A percentile compares a stretch with the other conserved stretches of the same genome.
phyloP scores from a whole-genome alignment of 192 early-diverging fungal genomes.

The Thoreauomyces humboldtii region DNA sequence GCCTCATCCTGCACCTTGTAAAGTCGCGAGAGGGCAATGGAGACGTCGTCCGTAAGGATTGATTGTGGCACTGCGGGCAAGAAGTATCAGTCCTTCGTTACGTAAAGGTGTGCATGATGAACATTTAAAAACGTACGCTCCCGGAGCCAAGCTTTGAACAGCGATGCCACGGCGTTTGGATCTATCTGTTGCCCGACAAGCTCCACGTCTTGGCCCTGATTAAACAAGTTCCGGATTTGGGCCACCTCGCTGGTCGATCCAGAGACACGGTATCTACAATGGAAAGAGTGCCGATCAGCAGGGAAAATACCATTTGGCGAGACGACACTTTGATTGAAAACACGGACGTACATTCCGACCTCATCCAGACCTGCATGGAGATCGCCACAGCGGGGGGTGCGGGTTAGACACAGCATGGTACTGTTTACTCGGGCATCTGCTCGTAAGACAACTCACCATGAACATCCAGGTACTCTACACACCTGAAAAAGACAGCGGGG shows the following conservation, averaged over 20 bases:
- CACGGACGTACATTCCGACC: slow-evolving; percentile 74
- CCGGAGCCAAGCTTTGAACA: slow-evolving; percentile 24
- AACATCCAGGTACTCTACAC: slow-evolving; percentile 91
- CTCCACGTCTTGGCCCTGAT: slow-evolving; percentile 72
- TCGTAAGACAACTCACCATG: slow-evolving; percentile 15
- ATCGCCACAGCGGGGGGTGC: too few species aligned
- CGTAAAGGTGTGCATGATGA: too few species aligned
- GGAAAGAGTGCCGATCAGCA: too few species aligned
- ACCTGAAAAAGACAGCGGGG: slow-evolving; percentile 93
- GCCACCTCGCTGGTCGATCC: slow-evolving; percentile 74
- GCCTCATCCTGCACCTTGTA: not conserved
- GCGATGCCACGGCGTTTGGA: slow-evolving; percentile 21
- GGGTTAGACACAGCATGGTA: too few species aligned
- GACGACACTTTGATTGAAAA: too few species aligned
- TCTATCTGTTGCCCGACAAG: slow-evolving; percentile 41
- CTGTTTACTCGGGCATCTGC: too few species aligned
- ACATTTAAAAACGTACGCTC: slow-evolving; percentile 10
- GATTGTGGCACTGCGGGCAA: slow-evolving; percentile 17
- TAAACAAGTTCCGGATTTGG: slow-evolving; percentile 73
- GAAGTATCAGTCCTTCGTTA: too few species aligned
- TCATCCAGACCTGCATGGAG: slow-evolving; percentile 54
- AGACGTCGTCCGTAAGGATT: slow-evolving; percentile 6
- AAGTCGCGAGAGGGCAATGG: not conserved
- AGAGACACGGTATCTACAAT: slow-evolving; percentile 72
- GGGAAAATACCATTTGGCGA: too few species aligned